Evolutionary conservation across 352 stramenopile species (phyloP).

Genomic region (Phytophthora ohioensis): DNA sequence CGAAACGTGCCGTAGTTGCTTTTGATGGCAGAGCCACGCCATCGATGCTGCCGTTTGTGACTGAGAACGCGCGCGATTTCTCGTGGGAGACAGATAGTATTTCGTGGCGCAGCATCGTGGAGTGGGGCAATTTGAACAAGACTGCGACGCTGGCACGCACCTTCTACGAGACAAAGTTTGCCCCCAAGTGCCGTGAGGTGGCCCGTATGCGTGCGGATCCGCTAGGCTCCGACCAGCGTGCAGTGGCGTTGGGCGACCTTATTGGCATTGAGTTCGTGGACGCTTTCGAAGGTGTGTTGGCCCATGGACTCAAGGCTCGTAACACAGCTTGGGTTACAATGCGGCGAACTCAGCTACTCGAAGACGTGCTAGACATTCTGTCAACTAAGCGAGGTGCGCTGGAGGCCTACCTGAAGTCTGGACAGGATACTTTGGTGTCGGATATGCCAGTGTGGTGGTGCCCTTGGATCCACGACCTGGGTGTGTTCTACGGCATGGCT

Average conservation of each 20-base stretch:
- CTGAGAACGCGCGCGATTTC: constrained; percentile 57
- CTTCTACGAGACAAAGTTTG: constrained; percentile 82
- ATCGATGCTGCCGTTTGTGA: constrained; percentile 41
- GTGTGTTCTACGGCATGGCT: constrained; percentile 83
- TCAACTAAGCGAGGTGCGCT: constrained; percentile 50
- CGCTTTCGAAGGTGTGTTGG: constrained; percentile 81
- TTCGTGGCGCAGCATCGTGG: constrained; percentile 86
- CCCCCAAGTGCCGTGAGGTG: constrained; percentile 80
- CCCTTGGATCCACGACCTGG: constrained; percentile 88
- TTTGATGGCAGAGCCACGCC: constrained; percentile 37
- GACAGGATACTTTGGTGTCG: constrained; percentile 60
- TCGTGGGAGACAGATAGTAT: constrained; percentile 82
- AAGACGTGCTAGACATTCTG: constrained; percentile 75
- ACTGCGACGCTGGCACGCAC: constrained; percentile 60
- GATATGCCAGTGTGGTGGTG: constrained; percentile 92
- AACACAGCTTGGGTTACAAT: constrained; percentile 87
- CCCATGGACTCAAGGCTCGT: constrained; percentile 86
- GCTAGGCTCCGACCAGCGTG: constrained; percentile 78
- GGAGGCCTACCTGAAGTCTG: constrained; percentile 64
- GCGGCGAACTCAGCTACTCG: constrained; percentile 75
- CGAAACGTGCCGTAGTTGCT: constrained; percentile 61
- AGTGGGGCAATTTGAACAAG: constrained; percentile 88
- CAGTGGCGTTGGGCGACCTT: constrained; percentile 73
- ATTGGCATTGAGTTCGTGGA: constrained; percentile 91
- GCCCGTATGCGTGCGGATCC: constrained; percentile 84